phyloP scores from a whole-genome alignment of 2,329 filamentous ascomycete species.

The Pezicula radicicola region DNA sequence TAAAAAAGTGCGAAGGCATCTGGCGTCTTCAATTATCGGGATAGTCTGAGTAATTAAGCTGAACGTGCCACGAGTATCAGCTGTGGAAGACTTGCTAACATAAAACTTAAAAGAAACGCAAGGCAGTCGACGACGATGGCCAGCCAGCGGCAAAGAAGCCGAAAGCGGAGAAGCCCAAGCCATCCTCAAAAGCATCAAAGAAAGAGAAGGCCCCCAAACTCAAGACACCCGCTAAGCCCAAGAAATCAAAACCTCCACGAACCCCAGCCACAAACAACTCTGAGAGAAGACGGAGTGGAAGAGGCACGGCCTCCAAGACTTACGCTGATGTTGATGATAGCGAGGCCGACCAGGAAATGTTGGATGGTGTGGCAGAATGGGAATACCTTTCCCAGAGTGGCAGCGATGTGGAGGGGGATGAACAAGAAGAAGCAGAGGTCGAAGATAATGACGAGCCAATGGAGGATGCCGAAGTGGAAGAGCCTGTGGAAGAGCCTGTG shows the following conservation, averaged over 20 bases:
- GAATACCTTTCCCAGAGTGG: slow-evolving; percentile 36
- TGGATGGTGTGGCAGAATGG: slow-evolving; percentile 29
- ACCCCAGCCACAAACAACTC: slow-evolving; percentile 6
- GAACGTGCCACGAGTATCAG: no score
- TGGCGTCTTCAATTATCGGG: no score
- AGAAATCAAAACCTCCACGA: slow-evolving; percentile 18
- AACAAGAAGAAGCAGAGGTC: slow-evolving; percentile 5
- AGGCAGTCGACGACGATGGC: slow-evolving; percentile 19
- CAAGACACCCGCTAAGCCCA: slow-evolving; percentile 26
- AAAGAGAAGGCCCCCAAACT: slow-evolving; percentile 19
- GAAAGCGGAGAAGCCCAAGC: slow-evolving; percentile 18
- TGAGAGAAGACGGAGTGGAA: slow-evolving; percentile 31
- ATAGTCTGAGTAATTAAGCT: no score
- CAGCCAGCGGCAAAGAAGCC: slow-evolving; percentile 17
- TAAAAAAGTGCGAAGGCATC: no score
- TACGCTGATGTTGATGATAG: slow-evolving; percentile 36
- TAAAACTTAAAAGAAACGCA: slow-evolving; percentile 24
- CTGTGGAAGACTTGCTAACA: neutral
- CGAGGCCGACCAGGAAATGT: slow-evolving; percentile 37
- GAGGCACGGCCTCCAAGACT: slow-evolving; percentile 32
- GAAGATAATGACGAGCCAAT: neutral
- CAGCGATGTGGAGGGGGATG: slow-evolving; percentile 28
- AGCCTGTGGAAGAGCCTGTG: neutral
- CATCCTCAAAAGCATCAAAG: slow-evolving; percentile 21
- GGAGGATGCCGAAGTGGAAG: slow-evolving; percentile 3